Base-by-base conservation (phyloP, 202 grass and related monocot species). In the Eragrostis tef region DNA sequence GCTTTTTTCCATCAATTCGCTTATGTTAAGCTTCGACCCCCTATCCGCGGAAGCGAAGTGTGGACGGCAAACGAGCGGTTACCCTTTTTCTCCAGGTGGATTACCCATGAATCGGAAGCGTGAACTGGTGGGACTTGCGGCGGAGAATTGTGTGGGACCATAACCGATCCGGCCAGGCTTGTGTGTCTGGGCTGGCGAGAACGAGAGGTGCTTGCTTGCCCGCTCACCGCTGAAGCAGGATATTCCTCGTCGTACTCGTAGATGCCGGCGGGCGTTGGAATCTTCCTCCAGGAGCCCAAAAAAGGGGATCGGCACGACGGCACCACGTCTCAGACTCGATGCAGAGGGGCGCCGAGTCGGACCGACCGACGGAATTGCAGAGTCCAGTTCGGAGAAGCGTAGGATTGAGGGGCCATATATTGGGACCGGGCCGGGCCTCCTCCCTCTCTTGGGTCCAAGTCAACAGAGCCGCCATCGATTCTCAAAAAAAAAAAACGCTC, bases 191-290 rank as follows among this genome's bases (percentile, higher is more conserved):
- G 53, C 53, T 20, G 8, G n/a, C 19, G 53, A 70, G 22, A 50
- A 14, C 11, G 50, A n/a, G 52, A n/a, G 6, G 17, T 20, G 52
- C 19, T 8, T 29, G 34, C n/a, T 56, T 26, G 62, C n/a, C 63
- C 34, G 34, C 34, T 39, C 34, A 5, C 34, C 36, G 14, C n/a
- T 25, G 66, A 19, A 69, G 42, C 66, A 25, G 66, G 42, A 47
- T 69, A 69, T 69, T 46, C 66, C 20, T 20, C 66, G 42, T 69
- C 41, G 41, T 14, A 69, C 20, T 69, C 41, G 41, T 14, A 69
- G n/a, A 69, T 69, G 66, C 42, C 20, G 13, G 10, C 42, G 8
- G n/a, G 10, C 5, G 10, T 3, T 10, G 41, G 66, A 69, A 69
- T 69, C n/a, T 67, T 67, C 8, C 9, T 20, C 16, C 36, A n/a